Evolutionary conservation across 1,284 basidiomycete species (phyloP), one percentile per base, ranked within the genome.

Genomic region (Ceratobasidium sp.): DNA sequence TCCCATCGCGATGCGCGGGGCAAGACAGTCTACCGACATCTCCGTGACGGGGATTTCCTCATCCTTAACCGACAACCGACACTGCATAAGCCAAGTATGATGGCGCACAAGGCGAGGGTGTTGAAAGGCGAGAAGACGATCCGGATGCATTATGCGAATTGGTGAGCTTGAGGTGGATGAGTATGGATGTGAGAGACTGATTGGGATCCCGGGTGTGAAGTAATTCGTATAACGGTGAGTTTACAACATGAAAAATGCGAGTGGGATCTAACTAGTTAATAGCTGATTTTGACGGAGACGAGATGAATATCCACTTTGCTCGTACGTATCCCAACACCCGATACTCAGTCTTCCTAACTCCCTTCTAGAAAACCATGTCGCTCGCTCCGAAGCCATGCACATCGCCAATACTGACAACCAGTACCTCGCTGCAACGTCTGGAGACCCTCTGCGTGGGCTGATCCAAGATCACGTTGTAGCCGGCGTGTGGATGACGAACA

Each of bases 301-400:
- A 99, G 83, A 99, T 99, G 97, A 99, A 99, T 84, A 96, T 99
- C 77, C 97, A 99, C 84, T 99, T 99, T 81, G 96, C 97, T 79
- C 97, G 95, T 92, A 84, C 85, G 90, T 63, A 14, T 41, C 46
- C 41, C 54, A n/a, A 19, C 6, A 19, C 16, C 1, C 31, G 19
- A 19, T 58, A 29, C 6, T 41, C 27, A 41, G 16, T 46, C 14
- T 2, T 34, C 24, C 59, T 49, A 62, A 62, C 31, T 34, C 29
- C 56, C 49, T 74, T 77, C 1, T 78, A 94, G 92, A 98, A 83
- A 95, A 94, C 79, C 91, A 96, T 78, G 88, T 97, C 53, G 96
- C 98, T 58, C 91, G 97, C 75, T 93, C 97, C 9, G 96, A 98
- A 82, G 95, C 95, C 1, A 90, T 91, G 87, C 88, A 94, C 82